Evolutionary conservation across 148 eudicot genomes (phyloP).

Genomic region (Vaccinium vitisidaea): DNA sequence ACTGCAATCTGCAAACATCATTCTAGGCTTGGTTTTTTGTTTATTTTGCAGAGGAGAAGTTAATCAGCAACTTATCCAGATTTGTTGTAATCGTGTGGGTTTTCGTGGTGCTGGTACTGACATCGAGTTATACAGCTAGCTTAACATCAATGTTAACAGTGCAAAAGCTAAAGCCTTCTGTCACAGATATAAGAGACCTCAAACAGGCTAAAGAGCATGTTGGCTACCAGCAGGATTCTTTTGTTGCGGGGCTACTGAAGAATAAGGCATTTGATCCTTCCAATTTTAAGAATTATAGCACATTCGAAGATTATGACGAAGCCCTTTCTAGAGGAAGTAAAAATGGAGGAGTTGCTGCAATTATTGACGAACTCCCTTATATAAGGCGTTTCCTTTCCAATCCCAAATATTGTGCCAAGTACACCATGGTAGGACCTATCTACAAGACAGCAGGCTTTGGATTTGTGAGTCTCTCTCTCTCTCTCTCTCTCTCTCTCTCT

Average conservation of each 20-base stretch:
- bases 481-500: neutral
- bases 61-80: constrained; percentile 50
- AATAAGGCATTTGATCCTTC: constrained; percentile 14
- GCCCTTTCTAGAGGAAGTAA: constrained; percentile 39
- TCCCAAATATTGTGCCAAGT: constrained; percentile 24
- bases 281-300: constrained; percentile 26
- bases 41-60: constrained; percentile 40
- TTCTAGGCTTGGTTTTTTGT: neutral
- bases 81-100: constrained; percentile 68
- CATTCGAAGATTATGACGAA: constrained; percentile 27
- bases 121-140: constrained; percentile 62
- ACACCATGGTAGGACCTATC: constrained; percentile 27
- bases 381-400: constrained; percentile 23
- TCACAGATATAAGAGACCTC: constrained; percentile 42
- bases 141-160: constrained; percentile 59
- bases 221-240: constrained; percentile 44
- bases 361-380: constrained; percentile 39
- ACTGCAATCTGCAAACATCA: neutral
- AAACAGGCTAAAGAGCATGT: constrained; percentile 31
- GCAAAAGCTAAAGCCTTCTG: constrained; percentile 44
- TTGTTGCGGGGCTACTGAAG: constrained; percentile 27
- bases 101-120: constrained; percentile 55
- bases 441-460: constrained; percentile 37
- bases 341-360: constrained; percentile 38
- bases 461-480: constrained; percentile 32